Conservation (phyloP, 805 yeast genomes). For the Candida tammaniensis region DNA sequence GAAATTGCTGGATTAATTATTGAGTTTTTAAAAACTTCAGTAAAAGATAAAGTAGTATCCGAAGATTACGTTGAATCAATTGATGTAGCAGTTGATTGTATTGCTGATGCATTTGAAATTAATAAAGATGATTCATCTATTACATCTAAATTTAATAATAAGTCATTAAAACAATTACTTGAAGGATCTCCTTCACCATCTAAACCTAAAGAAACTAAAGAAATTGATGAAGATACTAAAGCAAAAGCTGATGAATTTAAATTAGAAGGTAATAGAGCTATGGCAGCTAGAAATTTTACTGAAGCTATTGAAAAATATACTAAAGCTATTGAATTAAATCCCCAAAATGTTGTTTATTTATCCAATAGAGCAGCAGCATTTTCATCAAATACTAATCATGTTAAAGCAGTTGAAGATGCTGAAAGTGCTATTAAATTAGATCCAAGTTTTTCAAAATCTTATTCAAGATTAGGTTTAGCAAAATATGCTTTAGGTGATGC, state of each 20-base stretch:
- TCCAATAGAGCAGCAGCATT: conserved; percentile 98
- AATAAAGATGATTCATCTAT: conserved; percentile 40
- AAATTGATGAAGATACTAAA: conserved; percentile 47
- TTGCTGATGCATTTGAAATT: conserved; percentile 80
- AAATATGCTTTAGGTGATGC: conserved; percentile 92
- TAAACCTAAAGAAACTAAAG: conserved; percentile 21
- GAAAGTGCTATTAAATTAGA: conserved; percentile 74
- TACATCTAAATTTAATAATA: conserved; percentile 45
- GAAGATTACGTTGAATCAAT: conserved; percentile 85
- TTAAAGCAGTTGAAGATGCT: conserved; percentile 80
- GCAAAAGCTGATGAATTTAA: conserved; percentile 83
- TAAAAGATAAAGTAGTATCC: conserved; percentile 59
- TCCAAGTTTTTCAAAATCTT: conserved; percentile 84
- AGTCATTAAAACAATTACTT: conserved; percentile 46
- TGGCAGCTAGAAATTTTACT: conserved; percentile 72
- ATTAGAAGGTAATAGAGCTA: conserved; percentile 83
- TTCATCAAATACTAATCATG: conserved; percentile 73
- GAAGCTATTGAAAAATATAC: conserved; percentile 77
- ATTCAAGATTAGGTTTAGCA: conserved; percentile 93
- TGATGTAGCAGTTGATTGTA: conserved; percentile 91
- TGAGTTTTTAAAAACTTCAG: conserved; percentile 60
- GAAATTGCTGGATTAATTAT: conserved; percentile 74
- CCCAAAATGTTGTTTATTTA: conserved; percentile 75
- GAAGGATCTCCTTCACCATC: conserved; percentile 17
- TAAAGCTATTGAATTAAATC: conserved; percentile 68